Percentiles rank a stretch among this genome's conserved stretches.
Evolutionary conservation across 495 filamentous ascomycete species (phyloP).

Genomic region (Chaetomium fimeti): DNA sequence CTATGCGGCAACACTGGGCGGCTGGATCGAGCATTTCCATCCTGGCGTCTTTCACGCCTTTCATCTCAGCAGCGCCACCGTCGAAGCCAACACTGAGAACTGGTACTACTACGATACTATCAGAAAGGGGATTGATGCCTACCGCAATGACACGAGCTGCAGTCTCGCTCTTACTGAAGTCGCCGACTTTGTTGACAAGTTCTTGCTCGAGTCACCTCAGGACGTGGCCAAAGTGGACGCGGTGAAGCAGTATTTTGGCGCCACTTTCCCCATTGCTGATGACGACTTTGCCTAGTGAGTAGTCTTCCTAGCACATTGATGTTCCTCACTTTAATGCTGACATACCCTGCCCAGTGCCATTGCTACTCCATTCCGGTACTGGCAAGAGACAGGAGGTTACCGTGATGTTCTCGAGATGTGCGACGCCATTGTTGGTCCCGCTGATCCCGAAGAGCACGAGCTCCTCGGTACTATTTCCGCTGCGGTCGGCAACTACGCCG

Average conservation of each 20-base stretch:
- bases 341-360: slow-evolving; percentile 25
- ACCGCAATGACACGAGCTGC: slow-evolving; percentile 53
- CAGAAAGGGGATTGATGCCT: slow-evolving; percentile 50
- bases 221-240: slow-evolving; percentile 26
- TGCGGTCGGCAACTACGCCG: slow-evolving; percentile 51
- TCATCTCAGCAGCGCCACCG: slow-evolving; percentile 60
- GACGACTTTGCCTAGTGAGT: slow-evolving; percentile 35
- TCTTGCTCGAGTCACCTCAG: slow-evolving; percentile 35
- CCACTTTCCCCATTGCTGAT: slow-evolving; percentile 29
- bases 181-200: slow-evolving; percentile 54
- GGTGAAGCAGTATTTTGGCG: slow-evolving; percentile 28
- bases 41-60: slow-evolving; percentile 68
- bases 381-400: slow-evolving; percentile 38
- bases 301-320: neutral
- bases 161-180: slow-evolving; percentile 55
- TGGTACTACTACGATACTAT: slow-evolving; percentile 67
- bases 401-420: slow-evolving; percentile 54
- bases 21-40: slow-evolving; percentile 59
- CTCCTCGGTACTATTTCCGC: slow-evolving; percentile 27
- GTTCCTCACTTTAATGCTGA: too few relatives aligned
- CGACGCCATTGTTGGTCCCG: slow-evolving; percentile 29
- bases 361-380: slow-evolving; percentile 30
- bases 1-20: slow-evolving; percentile 62
- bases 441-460: slow-evolving; percentile 23
- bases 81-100: slow-evolving; percentile 60